A percentile compares a stretch with the other conserved stretches of the same genome.
Conservation (phyloP, 495 filamentous ascomycete genomes). For the Cladorrhinum samala region DNA sequence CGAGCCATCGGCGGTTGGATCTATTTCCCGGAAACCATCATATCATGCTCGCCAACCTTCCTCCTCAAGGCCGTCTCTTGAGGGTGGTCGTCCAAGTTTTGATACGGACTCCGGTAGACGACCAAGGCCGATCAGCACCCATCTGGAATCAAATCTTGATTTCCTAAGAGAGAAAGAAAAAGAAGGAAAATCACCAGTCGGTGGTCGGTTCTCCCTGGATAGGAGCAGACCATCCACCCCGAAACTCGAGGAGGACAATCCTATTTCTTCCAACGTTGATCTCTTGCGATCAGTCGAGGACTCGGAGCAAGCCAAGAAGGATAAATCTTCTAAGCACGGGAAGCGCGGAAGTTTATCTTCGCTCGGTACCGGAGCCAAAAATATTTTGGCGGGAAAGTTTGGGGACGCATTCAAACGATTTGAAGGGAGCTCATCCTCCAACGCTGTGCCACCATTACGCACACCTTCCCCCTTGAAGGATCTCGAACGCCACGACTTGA, state of each 20-base stretch:
- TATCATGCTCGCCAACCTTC: constrained; percentile 48
- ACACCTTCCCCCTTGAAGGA: constrained; percentile 53
- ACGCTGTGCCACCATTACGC: constrained; percentile 37
- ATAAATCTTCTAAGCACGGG: constrained; percentile 60
- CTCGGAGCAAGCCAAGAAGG: constrained; percentile 62
- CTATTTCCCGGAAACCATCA: constrained; percentile 33
- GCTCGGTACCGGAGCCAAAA: constrained; percentile 69
- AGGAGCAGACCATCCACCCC: constrained; percentile 29
- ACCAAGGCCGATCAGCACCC: constrained; percentile 52
- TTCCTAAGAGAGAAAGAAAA: constrained; percentile 61
- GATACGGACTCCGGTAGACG: constrained; percentile 52
- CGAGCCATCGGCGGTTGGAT: constrained; percentile 17
- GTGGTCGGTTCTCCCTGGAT: constrained; percentile 20
- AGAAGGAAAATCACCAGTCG: constrained; percentile 42
- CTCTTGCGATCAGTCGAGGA: constrained; percentile 78
- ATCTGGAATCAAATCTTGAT: constrained; percentile 72
- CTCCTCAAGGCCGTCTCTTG: constrained; percentile 76
- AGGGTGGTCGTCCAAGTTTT: constrained; percentile 59
- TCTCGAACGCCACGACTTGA: constrained; percentile 49
- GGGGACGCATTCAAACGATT: constrained; percentile 95
- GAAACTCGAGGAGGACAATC: constrained; percentile 62
- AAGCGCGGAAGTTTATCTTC: constrained; percentile 81
- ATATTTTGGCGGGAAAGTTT: constrained; percentile 82
- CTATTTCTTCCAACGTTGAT: constrained; percentile 68
- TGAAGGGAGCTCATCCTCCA: constrained; percentile 47